Evolutionary conservation across 2,329 filamentous ascomycete species (phyloP), one percentile per base, ranked within the genome.

Genomic region (Trichocomaceae sp.): DNA sequence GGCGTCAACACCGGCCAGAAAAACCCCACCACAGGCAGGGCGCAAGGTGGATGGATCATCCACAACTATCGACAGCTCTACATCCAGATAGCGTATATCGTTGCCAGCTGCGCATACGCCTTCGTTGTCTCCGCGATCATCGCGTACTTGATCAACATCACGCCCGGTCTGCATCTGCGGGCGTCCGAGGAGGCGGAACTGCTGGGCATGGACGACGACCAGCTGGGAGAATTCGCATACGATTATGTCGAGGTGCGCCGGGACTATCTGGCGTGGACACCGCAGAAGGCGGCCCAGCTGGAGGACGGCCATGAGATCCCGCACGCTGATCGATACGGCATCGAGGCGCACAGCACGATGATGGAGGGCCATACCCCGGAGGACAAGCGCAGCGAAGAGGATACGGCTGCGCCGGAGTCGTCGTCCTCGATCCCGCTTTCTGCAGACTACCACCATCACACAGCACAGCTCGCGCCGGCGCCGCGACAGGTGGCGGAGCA

Each of bases 51-150:
- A 56, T 88, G 85, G 85, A 76, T 88, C 64, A 83, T 87, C 68
- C 79, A 82, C 67, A 79, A 88, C 78, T 88, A 79, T 66, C 75
- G 85, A 62, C 85, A 88, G 72, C 76, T 88, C 19, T 86, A 83
- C 62, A 83, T 87, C 68, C 85, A 89, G 69, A 74, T 88, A 52
- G 84, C 85, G 55, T 86, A 85, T 67, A 81, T 83, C 61, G 77
- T 82, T 46, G 82, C 85, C 49, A 79, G 79, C 52, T 82, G 83
- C 66, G 78, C 75, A 52, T 89, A 86, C 76, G 77, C 84, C 29
- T 88, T 88, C 63, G 76, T 79, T 57, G 70, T 88, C 57, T 85
- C 83, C 57, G 85, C 83, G 70, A 66, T 87, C 61, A 85, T 89
- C 63, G 80, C 87, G 23, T 87, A 85, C 71, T 69, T 83, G 55